phyloP scores from a whole-genome alignment of 805 yeast genomes.

The Saturnispora halmiae region DNA sequence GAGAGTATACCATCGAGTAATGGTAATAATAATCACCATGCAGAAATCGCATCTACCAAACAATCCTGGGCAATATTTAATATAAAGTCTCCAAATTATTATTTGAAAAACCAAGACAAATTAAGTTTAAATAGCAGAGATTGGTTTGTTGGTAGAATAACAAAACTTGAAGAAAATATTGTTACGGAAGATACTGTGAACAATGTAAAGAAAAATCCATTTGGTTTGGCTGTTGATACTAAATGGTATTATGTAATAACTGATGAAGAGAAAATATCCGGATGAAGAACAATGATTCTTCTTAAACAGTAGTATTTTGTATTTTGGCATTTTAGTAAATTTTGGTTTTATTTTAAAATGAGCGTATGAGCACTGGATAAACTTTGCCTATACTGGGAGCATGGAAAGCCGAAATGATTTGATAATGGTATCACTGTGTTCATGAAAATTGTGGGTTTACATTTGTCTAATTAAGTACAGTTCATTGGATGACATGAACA shows the following conservation, averaged over 20 bases:
- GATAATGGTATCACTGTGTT: too few species aligned
- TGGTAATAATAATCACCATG: background rate
- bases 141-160: constrained; percentile 74
- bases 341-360: background rate
- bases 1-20: constrained; percentile 4
- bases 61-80: constrained; percentile 95
- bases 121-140: constrained; percentile 41
- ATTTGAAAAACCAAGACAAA: constrained; percentile 38
- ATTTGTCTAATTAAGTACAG: too few species aligned
- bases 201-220: constrained; percentile 48
- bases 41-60: constrained; percentile 6
- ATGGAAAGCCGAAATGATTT: too few species aligned
- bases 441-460: too few species aligned
- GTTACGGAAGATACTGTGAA: constrained; percentile 38
- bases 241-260: constrained; percentile 61
- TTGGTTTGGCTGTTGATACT: constrained; percentile 49
- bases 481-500: too few species aligned
- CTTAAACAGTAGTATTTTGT: too few species aligned
- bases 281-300: too few species aligned
- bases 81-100: constrained; percentile 77
- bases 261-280: constrained; percentile 27
- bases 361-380: background rate
- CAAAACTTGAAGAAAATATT: constrained; percentile 42
- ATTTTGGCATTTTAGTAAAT: background rate
- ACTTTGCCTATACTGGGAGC: background rate